Percentiles rank a stretch among this genome's conserved stretches.
Evolutionary conservation across 495 filamentous ascomycete genomes (phyloP).

Genomic region (Cudoniella acicularis): DNA sequence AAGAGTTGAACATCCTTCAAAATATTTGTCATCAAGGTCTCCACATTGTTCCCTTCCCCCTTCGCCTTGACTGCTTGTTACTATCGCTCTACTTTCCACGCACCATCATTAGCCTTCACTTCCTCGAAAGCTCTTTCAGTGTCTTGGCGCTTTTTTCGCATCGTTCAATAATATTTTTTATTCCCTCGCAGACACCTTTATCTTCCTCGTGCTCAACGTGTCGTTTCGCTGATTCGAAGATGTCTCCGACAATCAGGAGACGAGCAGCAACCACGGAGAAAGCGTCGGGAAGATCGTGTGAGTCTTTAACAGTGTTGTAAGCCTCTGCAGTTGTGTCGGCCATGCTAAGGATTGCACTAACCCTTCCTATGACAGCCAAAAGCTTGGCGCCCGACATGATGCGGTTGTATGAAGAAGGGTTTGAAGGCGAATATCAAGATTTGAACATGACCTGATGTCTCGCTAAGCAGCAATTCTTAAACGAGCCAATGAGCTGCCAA

Average conservation of each 20-base stretch:
- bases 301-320: slow-evolving; percentile 22
- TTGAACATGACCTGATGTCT: no score
- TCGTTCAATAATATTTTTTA: slow-evolving; percentile 17
- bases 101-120: slow-evolving; percentile 14
- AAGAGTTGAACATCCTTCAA: slow-evolving; percentile 26
- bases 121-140: slow-evolving; percentile 24
- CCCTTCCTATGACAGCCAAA: slow-evolving; percentile 15
- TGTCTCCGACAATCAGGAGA: slow-evolving; percentile 25
- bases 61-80: slow-evolving; percentile 13
- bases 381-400: slow-evolving; percentile 31
- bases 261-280: slow-evolving; percentile 27
- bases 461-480: no score
- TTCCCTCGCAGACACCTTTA: slow-evolving; percentile 16
- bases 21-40: slow-evolving; percentile 28
- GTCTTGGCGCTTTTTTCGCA: slow-evolving; percentile 22
- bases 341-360: slow-evolving; percentile 27
- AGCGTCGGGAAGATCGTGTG: slow-evolving; percentile 25
- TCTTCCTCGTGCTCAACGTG: slow-evolving; percentile 15
- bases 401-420: no score
- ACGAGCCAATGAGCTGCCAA: no score
- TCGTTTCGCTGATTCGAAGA: slow-evolving; percentile 14
- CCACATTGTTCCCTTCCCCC: slow-evolving; percentile 25
- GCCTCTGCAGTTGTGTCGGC: slow-evolving; percentile 23
- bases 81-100: slow-evolving; percentile 16
- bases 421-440: no score